Base-by-base conservation (phyloP, 352 stramenopile genomes). In the Phytophthora megakarya region DNA sequence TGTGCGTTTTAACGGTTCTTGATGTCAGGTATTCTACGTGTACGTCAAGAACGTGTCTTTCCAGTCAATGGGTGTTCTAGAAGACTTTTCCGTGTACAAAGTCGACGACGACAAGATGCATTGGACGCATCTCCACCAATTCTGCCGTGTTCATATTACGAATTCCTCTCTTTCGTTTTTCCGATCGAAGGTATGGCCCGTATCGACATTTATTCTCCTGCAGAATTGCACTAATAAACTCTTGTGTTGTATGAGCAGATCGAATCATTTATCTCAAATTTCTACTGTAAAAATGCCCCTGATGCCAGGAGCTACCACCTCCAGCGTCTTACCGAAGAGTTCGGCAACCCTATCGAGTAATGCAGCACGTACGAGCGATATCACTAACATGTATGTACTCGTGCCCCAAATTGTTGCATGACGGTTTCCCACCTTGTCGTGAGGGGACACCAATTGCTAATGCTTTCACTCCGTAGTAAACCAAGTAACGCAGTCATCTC, bases 41-140 rank as follows among this genome's bases (percentile, higher is more conserved):
- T 91, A 90, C 47, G 70, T 88, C 25, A 81, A 75, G 57, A 94
- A 94, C 55, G 54, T 83, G 26, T 90, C 81, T 32, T 92, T 92
- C 50, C 75, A 82, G 25, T 76, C 80, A 11, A 39, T 94, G n/a
- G 81, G 82, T 5, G 65, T 80, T 0, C 77, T 94, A n/a, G 80
- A 91, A 67, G 83, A 91, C 48, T 92, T 81, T 60, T 76, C 76
- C 0, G 73, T 90, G 30, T 92, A 90, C 45, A 70, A 80, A 37
- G 42, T 57, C 1, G 62, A 83, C 2, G 37, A 60, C 3, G 64
- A 73, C 16, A 78, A 81, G 16, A 47, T 57, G 1, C 61, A 80
- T 10, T 89, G 78, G 81, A 90, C 83, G 35, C 69, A 80, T 37
- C 67, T 94, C 8, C 86, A 76, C 26, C 86, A 94, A 47, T 83